Evolutionary conservation across 2,329 filamentous ascomycete genomes (phyloP).

Genomic region (Metarhizium sp.): DNA sequence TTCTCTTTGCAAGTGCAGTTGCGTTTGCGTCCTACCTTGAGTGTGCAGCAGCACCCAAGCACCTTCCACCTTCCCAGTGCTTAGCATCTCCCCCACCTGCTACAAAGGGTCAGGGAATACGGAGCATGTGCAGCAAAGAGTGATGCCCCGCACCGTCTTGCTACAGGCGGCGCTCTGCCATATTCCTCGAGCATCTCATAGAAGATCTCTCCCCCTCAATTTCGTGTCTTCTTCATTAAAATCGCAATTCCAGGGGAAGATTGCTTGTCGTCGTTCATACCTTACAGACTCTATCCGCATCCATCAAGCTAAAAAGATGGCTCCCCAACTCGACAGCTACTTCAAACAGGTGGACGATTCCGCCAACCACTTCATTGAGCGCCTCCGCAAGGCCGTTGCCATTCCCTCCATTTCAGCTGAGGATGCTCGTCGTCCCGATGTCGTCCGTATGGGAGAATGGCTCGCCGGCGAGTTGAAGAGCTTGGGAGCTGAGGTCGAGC

Average conservation of each 20-base stretch:
- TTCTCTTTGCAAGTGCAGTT: neutral
- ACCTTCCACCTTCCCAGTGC: neutral
- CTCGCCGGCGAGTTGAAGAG: constrained; percentile 73
- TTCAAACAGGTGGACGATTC: constrained; percentile 85
- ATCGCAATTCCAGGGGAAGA: constrained; percentile 1
- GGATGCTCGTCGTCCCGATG: constrained; percentile 78
- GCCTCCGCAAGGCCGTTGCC: constrained; percentile 82
- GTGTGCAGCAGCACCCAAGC: constrained; percentile 3
- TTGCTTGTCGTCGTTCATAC: constrained; percentile 29
- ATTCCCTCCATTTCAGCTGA: constrained; percentile 95
- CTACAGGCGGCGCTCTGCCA: constrained; percentile 18
- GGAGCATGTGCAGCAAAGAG: neutral
- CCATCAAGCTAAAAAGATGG: constrained; percentile 68
- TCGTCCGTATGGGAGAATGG: constrained; percentile 93
- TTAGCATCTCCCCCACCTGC: constrained; percentile 1
- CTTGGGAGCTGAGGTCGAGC: constrained; percentile 80
- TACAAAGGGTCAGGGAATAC: neutral
- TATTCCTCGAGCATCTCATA: constrained; percentile 5
- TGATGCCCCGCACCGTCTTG: constrained; percentile 37
- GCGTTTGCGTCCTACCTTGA: constrained; percentile 3
- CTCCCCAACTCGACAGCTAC: constrained; percentile 80
- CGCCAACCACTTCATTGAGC: constrained; percentile 75
- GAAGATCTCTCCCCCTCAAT: constrained; percentile 15
- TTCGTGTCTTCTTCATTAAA: constrained; percentile 10
- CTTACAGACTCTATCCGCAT: constrained; percentile 42